A percentile compares a stretch with the other conserved stretches of the same genome.
phyloP scores from a whole-genome alignment of 1,139 yeast species.

The Geotrichum bryndzae region DNA sequence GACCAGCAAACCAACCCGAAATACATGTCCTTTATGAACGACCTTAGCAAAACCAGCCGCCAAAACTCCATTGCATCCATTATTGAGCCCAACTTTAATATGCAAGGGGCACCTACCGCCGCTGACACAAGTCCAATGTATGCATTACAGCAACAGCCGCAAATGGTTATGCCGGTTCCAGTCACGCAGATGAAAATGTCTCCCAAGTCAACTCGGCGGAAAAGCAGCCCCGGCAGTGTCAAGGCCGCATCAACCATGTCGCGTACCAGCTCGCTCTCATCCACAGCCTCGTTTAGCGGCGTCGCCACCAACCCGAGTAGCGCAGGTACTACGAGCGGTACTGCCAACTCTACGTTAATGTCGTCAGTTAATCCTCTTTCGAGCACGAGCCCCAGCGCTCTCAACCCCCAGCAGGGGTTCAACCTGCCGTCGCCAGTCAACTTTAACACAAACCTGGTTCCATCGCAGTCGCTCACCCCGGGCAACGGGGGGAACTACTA shows the following conservation, averaged over 20 bases:
- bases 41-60: not conserved
- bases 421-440: slow-evolving; percentile 9
- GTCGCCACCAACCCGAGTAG: not conserved
- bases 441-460: not conserved
- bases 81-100: slow-evolving; percentile 1
- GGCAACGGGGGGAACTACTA: not conserved
- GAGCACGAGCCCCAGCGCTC: not conserved
- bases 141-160: not conserved
- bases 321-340: not conserved
- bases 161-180: slow-evolving; percentile 2
- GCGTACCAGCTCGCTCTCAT: slow-evolving; percentile 2
- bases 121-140: not conserved
- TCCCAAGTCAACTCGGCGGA: not conserved
- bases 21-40: not conserved
- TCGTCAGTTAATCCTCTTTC: slow-evolving; percentile 3
- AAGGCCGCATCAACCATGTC: not conserved
- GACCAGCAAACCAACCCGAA: slow-evolving; percentile 7
- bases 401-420: not conserved
- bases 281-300: not conserved
- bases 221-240: slow-evolving; percentile 1
- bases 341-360: not conserved
- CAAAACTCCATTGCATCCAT: slow-evolving; percentile 7
- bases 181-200: not conserved
- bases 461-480: not conserved
- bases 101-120: not conserved